These are phyloP conservation scores for Colletotrichum sp. DNA, from an alignment of 2,329 filamentous ascomycete species.

Conservation along the genomic window DNA sequence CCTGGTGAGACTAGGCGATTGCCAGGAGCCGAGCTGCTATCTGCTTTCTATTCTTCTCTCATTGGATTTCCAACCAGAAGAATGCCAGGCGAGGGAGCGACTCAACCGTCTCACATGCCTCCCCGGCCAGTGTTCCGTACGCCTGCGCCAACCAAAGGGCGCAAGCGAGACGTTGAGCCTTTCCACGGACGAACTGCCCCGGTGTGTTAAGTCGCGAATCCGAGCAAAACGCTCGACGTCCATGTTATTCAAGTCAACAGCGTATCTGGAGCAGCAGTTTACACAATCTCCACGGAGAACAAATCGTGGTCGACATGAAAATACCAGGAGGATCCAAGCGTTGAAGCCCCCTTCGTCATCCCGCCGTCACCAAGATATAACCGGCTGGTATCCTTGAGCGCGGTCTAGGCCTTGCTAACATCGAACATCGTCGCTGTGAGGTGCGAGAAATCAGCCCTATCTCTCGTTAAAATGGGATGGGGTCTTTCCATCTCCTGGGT, in stretches of 20 bases:
- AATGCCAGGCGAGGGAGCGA: not conserved
- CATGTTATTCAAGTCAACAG: not conserved
- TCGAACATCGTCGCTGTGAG: not conserved
- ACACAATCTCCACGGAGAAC: not conserved
- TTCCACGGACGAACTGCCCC: not conserved
- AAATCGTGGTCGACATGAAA: not conserved
- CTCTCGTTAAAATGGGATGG: not conserved
- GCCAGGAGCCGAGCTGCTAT: not conserved
- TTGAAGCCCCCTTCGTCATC: not conserved
- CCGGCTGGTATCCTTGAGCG: not conserved
- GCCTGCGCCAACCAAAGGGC: not conserved
- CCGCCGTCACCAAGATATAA: not conserved
- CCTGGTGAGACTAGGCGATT: not conserved
- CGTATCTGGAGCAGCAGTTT: not conserved
- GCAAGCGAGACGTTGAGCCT: not conserved
- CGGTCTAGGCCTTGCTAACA: not conserved
- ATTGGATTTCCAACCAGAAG: not conserved
- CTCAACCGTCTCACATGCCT: not conserved
- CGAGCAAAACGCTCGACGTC: not conserved
- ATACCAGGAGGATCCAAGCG: not conserved
- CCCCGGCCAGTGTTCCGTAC: not conserved
- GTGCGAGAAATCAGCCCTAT: not conserved
- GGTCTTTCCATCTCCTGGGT: not conserved
- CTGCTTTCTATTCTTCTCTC: not conserved
- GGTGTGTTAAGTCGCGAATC: not conserved